Conservation (phyloP, 129 eudicot species). For the Lonicera japonica region DNA sequence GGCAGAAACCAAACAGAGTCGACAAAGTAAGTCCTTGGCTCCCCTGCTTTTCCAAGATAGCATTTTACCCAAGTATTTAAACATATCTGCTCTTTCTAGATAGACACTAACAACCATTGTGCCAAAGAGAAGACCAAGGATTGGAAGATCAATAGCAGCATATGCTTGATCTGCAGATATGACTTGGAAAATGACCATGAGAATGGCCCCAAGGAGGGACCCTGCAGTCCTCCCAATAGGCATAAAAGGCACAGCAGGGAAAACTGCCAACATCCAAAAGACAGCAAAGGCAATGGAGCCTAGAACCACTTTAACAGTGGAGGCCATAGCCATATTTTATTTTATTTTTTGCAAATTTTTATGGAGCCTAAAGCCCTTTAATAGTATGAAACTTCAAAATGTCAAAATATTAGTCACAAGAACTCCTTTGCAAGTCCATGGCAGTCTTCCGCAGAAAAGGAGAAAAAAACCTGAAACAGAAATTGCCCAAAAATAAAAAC, state of each 20-base stretch:
- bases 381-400: slow-evolving; percentile 1
- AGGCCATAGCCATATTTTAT: slow-evolving; percentile 76
- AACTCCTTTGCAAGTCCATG: background rate
- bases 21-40: slow-evolving; percentile 69
- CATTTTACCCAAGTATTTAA: slow-evolving; percentile 64
- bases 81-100: slow-evolving; percentile 95
- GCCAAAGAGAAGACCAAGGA: slow-evolving; percentile 83
- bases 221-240: slow-evolving; percentile 95
- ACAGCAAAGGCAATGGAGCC: slow-evolving; percentile 71
- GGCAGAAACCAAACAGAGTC: slow-evolving; percentile 76
- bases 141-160: slow-evolving; percentile 87
- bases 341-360: slow-evolving; percentile 6
- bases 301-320: slow-evolving; percentile 68
- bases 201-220: slow-evolving; percentile 87
- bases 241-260: slow-evolving; percentile 82
- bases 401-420: background rate
- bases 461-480: background rate
- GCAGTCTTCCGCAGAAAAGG: background rate
- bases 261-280: slow-evolving; percentile 90
- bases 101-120: slow-evolving; percentile 95
- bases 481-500: too few relatives aligned
- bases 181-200: slow-evolving; percentile 82
- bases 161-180: slow-evolving; percentile 83
- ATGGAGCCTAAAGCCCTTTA: background rate
- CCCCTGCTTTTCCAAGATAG: slow-evolving; percentile 69